Percentiles rank a stretch among this genome's conserved stretches.
phyloP scores from a whole-genome alignment of 2,329 filamentous ascomycete species.

The Ceratocystis eucalypticola region DNA sequence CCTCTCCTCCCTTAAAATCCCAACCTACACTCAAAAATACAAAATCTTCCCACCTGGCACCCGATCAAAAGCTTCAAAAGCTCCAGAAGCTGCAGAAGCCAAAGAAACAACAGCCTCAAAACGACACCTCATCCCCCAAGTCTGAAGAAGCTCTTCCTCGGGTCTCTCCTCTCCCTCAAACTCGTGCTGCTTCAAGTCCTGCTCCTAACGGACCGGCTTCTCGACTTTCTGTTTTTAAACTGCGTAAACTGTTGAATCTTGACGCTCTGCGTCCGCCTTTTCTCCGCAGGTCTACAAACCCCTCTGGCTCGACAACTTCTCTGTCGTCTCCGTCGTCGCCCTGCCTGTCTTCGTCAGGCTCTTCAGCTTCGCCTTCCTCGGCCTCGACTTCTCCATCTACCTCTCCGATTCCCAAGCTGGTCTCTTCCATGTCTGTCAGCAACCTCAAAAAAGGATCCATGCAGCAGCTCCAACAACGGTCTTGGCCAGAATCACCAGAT shows the following conservation, averaged over 20 bases:
- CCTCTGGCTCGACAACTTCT: slow-evolving; percentile 6
- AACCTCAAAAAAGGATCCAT: background rate
- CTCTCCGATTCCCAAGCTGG: background rate
- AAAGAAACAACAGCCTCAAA: slow-evolving; percentile 1
- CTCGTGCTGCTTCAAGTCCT: background rate
- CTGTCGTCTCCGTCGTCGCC: slow-evolving; percentile 16
- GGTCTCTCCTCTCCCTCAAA: background rate
- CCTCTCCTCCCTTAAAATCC: background rate
- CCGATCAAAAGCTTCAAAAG: slow-evolving; percentile 5
- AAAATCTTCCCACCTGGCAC: background rate
- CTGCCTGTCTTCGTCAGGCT: slow-evolving; percentile 12
- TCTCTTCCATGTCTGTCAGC: slow-evolving; percentile 8
- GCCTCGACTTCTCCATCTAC: slow-evolving; percentile 9
- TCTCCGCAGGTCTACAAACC: slow-evolving; percentile 13
- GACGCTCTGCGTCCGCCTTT: slow-evolving; percentile 14
- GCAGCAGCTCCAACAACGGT: background rate
- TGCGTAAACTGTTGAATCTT: slow-evolving; percentile 15
- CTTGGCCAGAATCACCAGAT: slow-evolving; percentile 8
- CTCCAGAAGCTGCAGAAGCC: background rate
- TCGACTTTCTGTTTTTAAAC: slow-evolving; percentile 16
- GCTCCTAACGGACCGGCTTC: background rate
- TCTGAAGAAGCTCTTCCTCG: background rate
- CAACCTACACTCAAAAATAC: slow-evolving; percentile 1
- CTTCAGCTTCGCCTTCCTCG: slow-evolving; percentile 10
- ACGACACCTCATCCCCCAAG: background rate